Evolutionary conservation across 176 grass and related monocot species (phyloP), one percentile per base, ranked within the genome.

Genomic region (Musa itinerans): DNA sequence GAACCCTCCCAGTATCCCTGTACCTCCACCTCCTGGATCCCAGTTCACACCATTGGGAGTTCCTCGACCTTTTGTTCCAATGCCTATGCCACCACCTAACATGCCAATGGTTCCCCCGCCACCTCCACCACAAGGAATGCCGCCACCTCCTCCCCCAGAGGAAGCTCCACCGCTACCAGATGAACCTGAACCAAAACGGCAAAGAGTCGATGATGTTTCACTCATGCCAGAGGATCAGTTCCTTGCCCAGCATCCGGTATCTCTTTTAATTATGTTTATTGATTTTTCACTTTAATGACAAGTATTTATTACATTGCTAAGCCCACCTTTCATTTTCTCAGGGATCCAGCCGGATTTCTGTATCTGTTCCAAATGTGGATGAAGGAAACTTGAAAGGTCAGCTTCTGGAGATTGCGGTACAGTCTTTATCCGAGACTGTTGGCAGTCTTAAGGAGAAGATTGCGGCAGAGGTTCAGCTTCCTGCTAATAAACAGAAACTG

Each of bases 341-440:
- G 95, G 95, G 95, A 67, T 84, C 88, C 74, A 84, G 78, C 80
- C 80, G 76, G 23, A 84, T 99, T 65, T 89, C 83, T 21, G 88
- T 99, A 23, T 87, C 91, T 53, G 95, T 99, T 67, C 95, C 95
- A 65, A 94, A 89, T 57, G 74, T 91, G 81, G 95, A 99, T 74
- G 95, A 99, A 91, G 95, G 95, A 52, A 99, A 94, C 79, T 84
- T 99, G 81, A 88, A 85, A 76, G 95, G 95, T 22, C 90, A 93
- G 82, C 59, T 92, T 76, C 81, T 99, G 84, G 80, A 88, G 73
- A 99, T 99, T 24, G 3, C 75, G 48, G 83, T 99, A 48, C 95
- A 89, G 76, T 99, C 95, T 72, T 78, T 99, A 49, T 87, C 84
- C 3, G 95, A 99, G 76, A 91, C 84, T 15, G 72, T 99, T 5